Evolutionary conservation across 164 flowering plant species (phyloP).

Genomic region (Echeveria elegans): DNA sequence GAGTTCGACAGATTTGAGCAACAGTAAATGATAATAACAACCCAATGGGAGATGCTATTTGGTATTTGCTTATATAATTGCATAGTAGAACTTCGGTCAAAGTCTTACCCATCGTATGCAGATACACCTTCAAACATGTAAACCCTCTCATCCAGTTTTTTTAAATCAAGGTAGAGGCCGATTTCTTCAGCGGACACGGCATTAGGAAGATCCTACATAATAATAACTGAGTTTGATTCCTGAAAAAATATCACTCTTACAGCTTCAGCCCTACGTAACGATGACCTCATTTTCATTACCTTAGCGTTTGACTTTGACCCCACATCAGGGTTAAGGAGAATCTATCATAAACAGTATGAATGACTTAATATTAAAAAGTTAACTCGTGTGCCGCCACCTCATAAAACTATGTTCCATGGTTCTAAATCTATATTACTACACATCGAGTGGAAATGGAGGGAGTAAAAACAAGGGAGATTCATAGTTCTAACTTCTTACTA

Average conservation of each 20-base stretch:
- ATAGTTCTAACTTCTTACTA: not conserved
- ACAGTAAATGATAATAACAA: not conserved
- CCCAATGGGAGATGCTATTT: not conserved
- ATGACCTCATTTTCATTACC: not conserved
- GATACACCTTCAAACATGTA: constrained; percentile 88
- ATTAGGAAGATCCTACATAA: constrained; percentile 65
- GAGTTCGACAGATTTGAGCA: not conserved
- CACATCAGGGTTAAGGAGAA: not conserved
- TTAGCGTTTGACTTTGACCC: not conserved
- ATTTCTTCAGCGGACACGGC: constrained; percentile 80
- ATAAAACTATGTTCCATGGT: not conserved
- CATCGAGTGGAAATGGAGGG: not conserved
- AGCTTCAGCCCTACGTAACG: not conserved
- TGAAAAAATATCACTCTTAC: too few species aligned
- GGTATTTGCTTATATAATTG: not conserved
- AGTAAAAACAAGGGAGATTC: not conserved
- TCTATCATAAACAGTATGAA: not conserved
- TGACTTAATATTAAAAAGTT: not conserved
- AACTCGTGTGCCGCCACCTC: not conserved
- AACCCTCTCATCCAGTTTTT: constrained; percentile 80
- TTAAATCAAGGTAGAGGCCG: constrained; percentile 75
- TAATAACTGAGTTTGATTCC: not conserved
- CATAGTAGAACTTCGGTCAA: not conserved
- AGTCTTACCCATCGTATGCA: constrained; percentile 73
- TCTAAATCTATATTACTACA: too few species aligned